Percentiles rank a stretch among this genome's conserved stretches.
Conservation (phyloP, 306 rosid species). For the Prinsepia uniflora region DNA sequence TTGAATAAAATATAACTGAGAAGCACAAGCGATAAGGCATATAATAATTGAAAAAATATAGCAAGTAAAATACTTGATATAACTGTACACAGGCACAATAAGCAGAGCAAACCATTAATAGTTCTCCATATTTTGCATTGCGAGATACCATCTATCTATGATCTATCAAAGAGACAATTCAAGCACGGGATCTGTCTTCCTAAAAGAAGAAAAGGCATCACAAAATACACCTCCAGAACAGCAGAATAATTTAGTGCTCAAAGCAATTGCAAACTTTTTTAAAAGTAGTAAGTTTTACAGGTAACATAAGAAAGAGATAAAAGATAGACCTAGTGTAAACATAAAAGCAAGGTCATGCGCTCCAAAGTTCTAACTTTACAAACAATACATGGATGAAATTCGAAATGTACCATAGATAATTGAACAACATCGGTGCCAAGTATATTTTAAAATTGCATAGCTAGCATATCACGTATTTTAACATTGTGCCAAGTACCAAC, state of each 20-base stretch:
- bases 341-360: not conserved
- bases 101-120: not conserved
- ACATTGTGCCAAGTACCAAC: no score
- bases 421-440: constrained; percentile 1
- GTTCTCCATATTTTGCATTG: not conserved
- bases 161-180: not conserved
- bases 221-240: not conserved
- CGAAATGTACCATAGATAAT: not conserved
- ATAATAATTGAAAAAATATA: not conserved
- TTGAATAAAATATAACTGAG: not conserved
- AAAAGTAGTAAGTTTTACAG: not conserved
- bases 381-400: not conserved
- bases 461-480: no score
- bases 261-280: not conserved
- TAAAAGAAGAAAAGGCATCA: not conserved
- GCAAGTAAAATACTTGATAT: not conserved
- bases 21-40: not conserved
- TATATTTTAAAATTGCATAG: not conserved
- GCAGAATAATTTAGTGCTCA: not conserved
- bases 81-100: not conserved
- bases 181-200: not conserved
- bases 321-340: not conserved
- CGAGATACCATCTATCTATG: not conserved
- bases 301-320: not conserved
- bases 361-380: not conserved